These are phyloP conservation scores for Elsinoe australis DNA, from an alignment of 2,329 filamentous ascomycete genomes.

Conservation along the genomic window DNA sequence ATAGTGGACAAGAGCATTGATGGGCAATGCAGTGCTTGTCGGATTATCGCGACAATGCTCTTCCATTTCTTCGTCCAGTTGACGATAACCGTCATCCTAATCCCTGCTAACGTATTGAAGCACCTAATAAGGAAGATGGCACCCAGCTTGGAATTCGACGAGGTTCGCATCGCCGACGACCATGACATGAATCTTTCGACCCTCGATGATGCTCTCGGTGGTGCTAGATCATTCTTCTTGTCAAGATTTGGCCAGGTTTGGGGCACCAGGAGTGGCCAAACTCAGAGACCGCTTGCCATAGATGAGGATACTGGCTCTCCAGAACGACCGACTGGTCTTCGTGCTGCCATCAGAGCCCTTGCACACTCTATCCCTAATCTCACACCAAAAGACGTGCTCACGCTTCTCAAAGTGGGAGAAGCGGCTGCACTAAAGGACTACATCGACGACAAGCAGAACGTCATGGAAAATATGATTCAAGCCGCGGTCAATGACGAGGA, in stretches of 20 bases:
- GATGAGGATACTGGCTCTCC: slow-evolving; percentile 7
- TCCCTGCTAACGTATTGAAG: slow-evolving; percentile 6
- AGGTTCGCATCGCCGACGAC: slow-evolving; percentile 11
- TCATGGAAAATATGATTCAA: slow-evolving; percentile 52
- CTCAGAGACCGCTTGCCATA: slow-evolving; percentile 2
- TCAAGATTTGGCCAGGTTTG: not conserved
- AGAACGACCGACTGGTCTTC: not conserved
- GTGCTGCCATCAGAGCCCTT: not conserved
- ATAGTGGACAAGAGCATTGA: not conserved
- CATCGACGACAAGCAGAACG: slow-evolving; percentile 54
- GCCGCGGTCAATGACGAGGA: slow-evolving; percentile 39
- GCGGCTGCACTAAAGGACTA: slow-evolving; percentile 30
- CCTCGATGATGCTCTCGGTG: slow-evolving; percentile 4
- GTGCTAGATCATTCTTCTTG: not conserved
- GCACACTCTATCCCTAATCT: not conserved
- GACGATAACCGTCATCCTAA: not conserved
- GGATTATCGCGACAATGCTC: no score
- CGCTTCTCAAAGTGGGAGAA: slow-evolving; percentile 10
- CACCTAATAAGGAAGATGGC: not conserved
- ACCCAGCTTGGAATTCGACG: not conserved
- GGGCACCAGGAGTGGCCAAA: not conserved
- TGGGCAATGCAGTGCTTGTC: no score
- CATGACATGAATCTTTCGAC: not conserved
- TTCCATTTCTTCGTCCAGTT: not conserved
- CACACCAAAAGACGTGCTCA: not conserved